Conservation (phyloP, 2,329 filamentous ascomycete genomes). For the Fusarium ramigenum region DNA sequence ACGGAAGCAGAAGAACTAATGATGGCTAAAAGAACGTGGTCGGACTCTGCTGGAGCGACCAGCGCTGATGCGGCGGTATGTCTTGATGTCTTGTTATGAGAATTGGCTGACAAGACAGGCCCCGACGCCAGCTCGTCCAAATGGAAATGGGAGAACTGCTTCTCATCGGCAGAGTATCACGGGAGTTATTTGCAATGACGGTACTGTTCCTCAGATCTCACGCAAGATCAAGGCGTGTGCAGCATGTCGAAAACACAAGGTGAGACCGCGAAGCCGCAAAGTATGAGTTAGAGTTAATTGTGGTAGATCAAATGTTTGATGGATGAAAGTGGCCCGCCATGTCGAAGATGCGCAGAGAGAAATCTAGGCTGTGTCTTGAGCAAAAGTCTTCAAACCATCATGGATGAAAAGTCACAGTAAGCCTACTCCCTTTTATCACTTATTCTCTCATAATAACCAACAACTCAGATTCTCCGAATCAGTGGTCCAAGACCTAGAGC, state of each 20-base stretch:
- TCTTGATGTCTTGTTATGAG: not conserved
- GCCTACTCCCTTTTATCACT: not conserved
- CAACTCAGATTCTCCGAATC: slow-evolving; percentile 23
- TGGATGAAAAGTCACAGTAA: slow-evolving; percentile 53
- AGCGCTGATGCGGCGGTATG: slow-evolving; percentile 20
- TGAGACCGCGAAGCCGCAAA: slow-evolving; percentile 10
- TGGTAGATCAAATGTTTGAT: slow-evolving; percentile 53
- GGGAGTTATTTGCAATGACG: slow-evolving; percentile 18
- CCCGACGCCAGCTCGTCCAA: slow-evolving; percentile 23
- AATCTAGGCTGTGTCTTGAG: slow-evolving; percentile 52
- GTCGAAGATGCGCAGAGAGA: slow-evolving; percentile 49
- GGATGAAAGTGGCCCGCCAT: slow-evolving; percentile 52
- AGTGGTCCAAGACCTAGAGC: slow-evolving; percentile 39
- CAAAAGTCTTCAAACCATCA: slow-evolving; percentile 54
- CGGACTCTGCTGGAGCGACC: slow-evolving; percentile 27
- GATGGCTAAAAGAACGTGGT: slow-evolving; percentile 42
- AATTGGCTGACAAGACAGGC: slow-evolving; percentile 22
- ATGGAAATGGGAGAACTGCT: slow-evolving; percentile 28
- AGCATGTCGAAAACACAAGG: slow-evolving; percentile 54
- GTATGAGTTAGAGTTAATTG: not conserved
- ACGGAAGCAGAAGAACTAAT: not conserved
- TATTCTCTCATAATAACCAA: not conserved
- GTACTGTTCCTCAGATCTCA: slow-evolving; percentile 48
- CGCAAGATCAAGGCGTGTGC: slow-evolving; percentile 54
- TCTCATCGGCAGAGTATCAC: slow-evolving; percentile 33